Conservation (phyloP, 805 yeast genomes). For the Kuraishia ogatae region DNA sequence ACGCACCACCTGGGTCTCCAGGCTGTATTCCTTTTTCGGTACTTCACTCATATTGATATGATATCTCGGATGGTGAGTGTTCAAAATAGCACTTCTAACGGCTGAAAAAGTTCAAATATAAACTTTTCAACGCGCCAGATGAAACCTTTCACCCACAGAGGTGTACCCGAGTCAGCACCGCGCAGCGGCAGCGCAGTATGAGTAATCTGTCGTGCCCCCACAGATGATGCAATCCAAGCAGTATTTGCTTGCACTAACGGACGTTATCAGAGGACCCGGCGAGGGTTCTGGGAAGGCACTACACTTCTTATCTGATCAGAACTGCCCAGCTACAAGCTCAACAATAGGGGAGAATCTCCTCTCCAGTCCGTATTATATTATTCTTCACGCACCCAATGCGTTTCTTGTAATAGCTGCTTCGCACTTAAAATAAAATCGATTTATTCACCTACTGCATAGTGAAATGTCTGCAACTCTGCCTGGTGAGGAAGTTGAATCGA, state of each 20-base stretch:
- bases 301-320: not conserved
- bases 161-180: not conserved
- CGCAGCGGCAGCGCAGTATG: not conserved
- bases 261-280: slow-evolving; percentile 9
- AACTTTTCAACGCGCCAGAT: not conserved
- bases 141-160: not conserved
- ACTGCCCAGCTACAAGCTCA: not conserved
- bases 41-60: not conserved
- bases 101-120: no score
- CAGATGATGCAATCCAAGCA: slow-evolving; percentile 5
- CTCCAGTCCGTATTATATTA: no score
- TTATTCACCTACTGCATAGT: no score
- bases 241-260: slow-evolving; percentile 3
- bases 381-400: no score
- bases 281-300: not conserved
- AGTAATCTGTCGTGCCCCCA: slow-evolving; percentile 18
- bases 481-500: no score
- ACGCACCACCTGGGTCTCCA: slow-evolving; percentile 67
- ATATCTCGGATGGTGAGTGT: not conserved
- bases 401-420: no score
- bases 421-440: no score
- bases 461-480: no score
- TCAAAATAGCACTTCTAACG: not conserved
- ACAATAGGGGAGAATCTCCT: no score
- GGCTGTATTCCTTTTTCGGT: slow-evolving; percentile 29